A percentile compares a stretch with the other conserved stretches of the same genome.
These are phyloP conservation scores for Samsoniella hepiali DNA, from an alignment of 2,329 filamentous ascomycete species.

Conservation along the genomic window DNA sequence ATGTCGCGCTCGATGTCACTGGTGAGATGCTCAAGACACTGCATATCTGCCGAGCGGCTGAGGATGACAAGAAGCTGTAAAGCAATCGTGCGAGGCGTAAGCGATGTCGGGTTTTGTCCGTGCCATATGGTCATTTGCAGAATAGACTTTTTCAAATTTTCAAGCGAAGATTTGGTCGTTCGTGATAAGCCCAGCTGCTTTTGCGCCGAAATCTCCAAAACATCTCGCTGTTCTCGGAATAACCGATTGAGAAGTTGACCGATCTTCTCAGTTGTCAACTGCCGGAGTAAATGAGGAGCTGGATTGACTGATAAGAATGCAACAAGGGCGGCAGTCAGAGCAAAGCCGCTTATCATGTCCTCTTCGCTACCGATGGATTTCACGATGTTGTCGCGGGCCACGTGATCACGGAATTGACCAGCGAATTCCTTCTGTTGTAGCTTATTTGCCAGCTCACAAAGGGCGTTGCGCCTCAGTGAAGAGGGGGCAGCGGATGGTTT, in stretches of 20 bases:
- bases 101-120: conserved; percentile 41
- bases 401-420: conserved; percentile 70
- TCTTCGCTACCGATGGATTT: conserved; percentile 56
- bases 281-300: conserved; percentile 56
- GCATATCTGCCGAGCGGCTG: conserved; percentile 11
- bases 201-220: conserved; percentile 60
- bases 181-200: conserved; percentile 67
- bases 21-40: conserved; percentile 26
- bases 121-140: conserved; percentile 59
- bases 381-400: conserved; percentile 66
- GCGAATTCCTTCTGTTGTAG: conserved; percentile 61
- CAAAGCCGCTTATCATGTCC: conserved; percentile 61
- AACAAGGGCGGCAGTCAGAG: conserved; percentile 61
- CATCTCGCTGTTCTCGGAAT: conserved; percentile 51
- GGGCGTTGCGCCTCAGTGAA: conserved; percentile 54
- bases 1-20: conserved; percentile 30
- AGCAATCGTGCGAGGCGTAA: conserved; percentile 63
- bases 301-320: conserved; percentile 60
- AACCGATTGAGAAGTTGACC: conserved; percentile 54
- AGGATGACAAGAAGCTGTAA: conserved; percentile 53
- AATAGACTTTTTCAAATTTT: conserved; percentile 52
- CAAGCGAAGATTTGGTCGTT: conserved; percentile 55
- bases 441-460: conserved; percentile 59
- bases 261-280: conserved; percentile 54
- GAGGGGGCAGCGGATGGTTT: conserved; percentile 43